A percentile compares a stretch with the other conserved stretches of the same genome.
phyloP scores from a whole-genome alignment of 345 rosid species.

The Eucalyptus melliodora region DNA sequence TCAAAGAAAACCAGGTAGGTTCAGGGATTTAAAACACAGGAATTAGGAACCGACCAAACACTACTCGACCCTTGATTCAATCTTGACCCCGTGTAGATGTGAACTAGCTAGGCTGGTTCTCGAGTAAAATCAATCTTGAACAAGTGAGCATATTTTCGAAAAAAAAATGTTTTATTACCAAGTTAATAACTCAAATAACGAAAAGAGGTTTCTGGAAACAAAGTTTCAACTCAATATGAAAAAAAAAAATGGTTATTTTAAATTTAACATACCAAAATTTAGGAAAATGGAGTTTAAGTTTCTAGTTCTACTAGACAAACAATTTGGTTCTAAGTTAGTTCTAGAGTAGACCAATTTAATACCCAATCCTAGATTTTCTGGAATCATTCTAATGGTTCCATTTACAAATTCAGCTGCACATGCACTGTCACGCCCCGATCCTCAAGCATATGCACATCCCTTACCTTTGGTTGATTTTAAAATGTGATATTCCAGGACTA shows the following conservation, averaged over 20 bases:
- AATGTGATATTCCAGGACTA: too few species aligned
- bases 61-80: background rate
- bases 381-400: background rate
- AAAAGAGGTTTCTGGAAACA: fast-evolving
- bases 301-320: background rate
- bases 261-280: background rate
- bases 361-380: background rate
- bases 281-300: background rate
- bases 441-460: too few species aligned
- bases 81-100: background rate
- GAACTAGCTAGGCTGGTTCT: background rate
- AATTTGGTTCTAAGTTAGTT: background rate
- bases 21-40: background rate
- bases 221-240: background rate
- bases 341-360: background rate
- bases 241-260: background rate
- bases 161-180: fast-evolving
- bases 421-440: background rate
- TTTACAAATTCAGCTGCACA: background rate
- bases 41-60: background rate
- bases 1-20: background rate
- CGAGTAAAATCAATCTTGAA: background rate
- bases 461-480: too few species aligned
- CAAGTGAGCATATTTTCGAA: background rate
- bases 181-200: background rate